A percentile compares a stretch with the other conserved stretches of the same genome.
phyloP scores from a whole-genome alignment of 1,139 yeast species.

The Magnusiomyces clavatus region DNA sequence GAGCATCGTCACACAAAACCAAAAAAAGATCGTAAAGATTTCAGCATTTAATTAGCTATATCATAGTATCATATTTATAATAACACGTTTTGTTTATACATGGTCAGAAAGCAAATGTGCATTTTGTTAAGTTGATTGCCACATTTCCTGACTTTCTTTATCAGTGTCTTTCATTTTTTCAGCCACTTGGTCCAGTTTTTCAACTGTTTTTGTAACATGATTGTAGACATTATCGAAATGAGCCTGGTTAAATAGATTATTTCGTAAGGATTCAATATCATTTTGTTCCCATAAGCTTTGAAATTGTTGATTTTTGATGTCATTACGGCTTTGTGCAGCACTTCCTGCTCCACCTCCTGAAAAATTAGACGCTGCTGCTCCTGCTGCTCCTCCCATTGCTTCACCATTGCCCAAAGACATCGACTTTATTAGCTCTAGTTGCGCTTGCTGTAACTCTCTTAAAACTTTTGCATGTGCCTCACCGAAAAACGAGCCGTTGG shows the following conservation, averaged over 20 bases:
- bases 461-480: conserved; percentile 51
- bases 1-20: too few species aligned
- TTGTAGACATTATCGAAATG: conserved; percentile 37
- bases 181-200: conserved; percentile 38
- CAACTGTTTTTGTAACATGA: conserved; percentile 36
- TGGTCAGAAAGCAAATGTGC: neutral
- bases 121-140: conserved; percentile 18
- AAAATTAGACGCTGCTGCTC: conserved; percentile 12
- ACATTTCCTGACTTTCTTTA: conserved; percentile 27
- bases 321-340: conserved; percentile 19
- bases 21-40: neutral
- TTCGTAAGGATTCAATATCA: conserved; percentile 28
- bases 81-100: neutral
- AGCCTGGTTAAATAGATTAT: conserved; percentile 38
- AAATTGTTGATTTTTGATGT: conserved; percentile 16
- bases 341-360: conserved; percentile 20
- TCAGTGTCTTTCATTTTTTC: conserved; percentile 34
- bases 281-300: conserved; percentile 30
- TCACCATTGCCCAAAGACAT: conserved; percentile 37
- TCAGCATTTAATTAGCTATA: neutral
- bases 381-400: conserved; percentile 12
- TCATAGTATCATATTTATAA: neutral
- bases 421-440: conserved; percentile 49
- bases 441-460: conserved; percentile 49
- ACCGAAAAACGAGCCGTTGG: conserved; percentile 55